Evolutionary conservation across 306 rosid genomes (phyloP).

Genomic region (Sicyos edulis): DNA sequence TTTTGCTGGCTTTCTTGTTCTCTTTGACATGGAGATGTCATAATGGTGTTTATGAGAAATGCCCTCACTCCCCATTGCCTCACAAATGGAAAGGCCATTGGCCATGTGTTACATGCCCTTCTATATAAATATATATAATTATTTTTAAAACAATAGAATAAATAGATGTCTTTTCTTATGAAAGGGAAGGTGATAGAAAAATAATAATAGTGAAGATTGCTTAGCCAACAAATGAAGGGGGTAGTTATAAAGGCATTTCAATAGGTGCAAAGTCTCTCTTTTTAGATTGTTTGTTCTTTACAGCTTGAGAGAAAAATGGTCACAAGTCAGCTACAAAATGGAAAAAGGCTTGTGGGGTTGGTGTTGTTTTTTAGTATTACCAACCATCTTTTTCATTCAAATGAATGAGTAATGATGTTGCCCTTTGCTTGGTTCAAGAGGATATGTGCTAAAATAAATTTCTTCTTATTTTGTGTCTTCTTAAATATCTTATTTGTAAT

Average conservation of each 20-base stretch:
- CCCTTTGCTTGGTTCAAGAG: neutral
- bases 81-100: neutral
- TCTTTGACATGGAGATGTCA: conserved; percentile 73
- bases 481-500: neutral
- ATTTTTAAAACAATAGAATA: neutral
- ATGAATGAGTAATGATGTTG: conserved; percentile 2
- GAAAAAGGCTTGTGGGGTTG: conserved; percentile 3
- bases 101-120: neutral
- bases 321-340: neutral
- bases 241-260: conserved; percentile 48
- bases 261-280: conserved; percentile 48
- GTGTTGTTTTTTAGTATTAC: conserved; percentile 17
- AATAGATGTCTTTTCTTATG: no score
- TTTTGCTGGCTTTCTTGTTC: conserved; percentile 56
- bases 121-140: no score
- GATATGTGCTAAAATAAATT: neutral
- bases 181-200: neutral
- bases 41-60: conserved; percentile 40
- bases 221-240: conserved; percentile 46
- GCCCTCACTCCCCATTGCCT: conserved; percentile 45
- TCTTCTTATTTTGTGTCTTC: neutral
- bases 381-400: conserved; percentile 15
- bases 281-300: conserved; percentile 25
- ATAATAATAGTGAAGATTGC: conserved; percentile 28
- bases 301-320: conserved; percentile 27